These are phyloP conservation scores for Diutina sp. DNA, from an alignment of 1,139 yeast species.

Conservation along the genomic window DNA sequence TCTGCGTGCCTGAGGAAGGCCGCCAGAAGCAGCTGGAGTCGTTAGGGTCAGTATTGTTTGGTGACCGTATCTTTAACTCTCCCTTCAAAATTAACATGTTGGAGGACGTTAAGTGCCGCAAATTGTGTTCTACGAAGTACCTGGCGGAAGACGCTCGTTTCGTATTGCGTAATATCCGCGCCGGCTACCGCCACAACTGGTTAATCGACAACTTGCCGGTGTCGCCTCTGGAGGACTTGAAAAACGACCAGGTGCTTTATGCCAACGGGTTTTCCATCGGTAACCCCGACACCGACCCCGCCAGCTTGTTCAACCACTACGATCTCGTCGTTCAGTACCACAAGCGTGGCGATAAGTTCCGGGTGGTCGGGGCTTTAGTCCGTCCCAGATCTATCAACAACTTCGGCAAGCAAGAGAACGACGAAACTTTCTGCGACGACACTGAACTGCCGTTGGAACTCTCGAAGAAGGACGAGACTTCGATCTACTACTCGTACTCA, in stretches of 20 bases:
- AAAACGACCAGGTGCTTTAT: constrained; percentile 50
- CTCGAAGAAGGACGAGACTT: constrained; percentile 16
- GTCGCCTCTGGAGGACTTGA: constrained; percentile 45
- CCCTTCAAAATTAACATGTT: constrained; percentile 77
- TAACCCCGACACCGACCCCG: constrained; percentile 33
- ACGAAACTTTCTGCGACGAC: constrained; percentile 19
- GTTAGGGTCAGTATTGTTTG: constrained; percentile 84
- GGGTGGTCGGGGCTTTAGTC: constrained; percentile 88
- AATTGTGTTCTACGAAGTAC: constrained; percentile 49
- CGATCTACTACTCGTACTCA: constrained; percentile 28
- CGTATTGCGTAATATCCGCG: constrained; percentile 64
- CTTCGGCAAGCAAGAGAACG: constrained; percentile 28
- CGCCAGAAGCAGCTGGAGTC: constrained; percentile 75
- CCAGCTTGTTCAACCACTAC: constrained; percentile 64
- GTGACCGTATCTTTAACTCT: constrained; percentile 89
- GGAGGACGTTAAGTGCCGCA: constrained; percentile 52
- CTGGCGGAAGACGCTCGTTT: constrained; percentile 56
- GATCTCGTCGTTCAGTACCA: constrained; percentile 76
- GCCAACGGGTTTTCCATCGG: constrained; percentile 81
- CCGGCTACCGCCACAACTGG: constrained; percentile 87
- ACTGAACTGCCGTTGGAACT: constrained; percentile 20
- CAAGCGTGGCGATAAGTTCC: constrained; percentile 50
- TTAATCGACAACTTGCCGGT: constrained; percentile 91
- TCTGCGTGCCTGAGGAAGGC: constrained; percentile 65
- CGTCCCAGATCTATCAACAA: constrained; percentile 24